Percentiles rank a stretch among this genome's conserved stretches.
phyloP scores from a whole-genome alignment of 257 asterid species.

The Gentiana straminea region DNA sequence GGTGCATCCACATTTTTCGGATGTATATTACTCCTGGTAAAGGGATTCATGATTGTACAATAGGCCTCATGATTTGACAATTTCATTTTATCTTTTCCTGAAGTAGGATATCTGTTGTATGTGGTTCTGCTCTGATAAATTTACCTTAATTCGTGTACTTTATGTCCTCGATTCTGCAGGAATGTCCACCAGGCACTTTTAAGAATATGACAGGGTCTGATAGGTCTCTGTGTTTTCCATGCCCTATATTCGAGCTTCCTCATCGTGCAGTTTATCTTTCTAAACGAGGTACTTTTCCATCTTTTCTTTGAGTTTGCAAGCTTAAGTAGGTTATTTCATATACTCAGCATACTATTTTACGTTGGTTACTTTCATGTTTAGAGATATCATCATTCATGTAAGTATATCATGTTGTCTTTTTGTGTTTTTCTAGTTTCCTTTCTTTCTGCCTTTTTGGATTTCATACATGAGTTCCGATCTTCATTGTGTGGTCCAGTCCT shows the following conservation, averaged over 20 bases:
- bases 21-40: not conserved
- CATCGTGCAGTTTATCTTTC: slow-evolving; percentile 62
- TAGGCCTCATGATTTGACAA: too few species aligned
- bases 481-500: too few species aligned
- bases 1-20: not conserved
- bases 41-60: too few species aligned
- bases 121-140: not conserved
- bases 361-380: too few species aligned
- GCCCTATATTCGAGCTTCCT: slow-evolving; percentile 79
- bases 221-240: slow-evolving; percentile 62
- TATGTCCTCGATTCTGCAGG: slow-evolving; percentile 41
- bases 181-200: slow-evolving; percentile 86
- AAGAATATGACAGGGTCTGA: slow-evolving; percentile 92
- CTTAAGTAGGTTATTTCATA: too few species aligned
- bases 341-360: too few species aligned
- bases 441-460: too few species aligned
- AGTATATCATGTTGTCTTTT: too few species aligned
- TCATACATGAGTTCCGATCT: too few species aligned
- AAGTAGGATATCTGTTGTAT: not conserved
- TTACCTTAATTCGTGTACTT: slow-evolving; percentile 1
- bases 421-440: too few species aligned
- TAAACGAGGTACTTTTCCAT: slow-evolving; percentile 62
- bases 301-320: not conserved
- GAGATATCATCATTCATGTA: too few species aligned
- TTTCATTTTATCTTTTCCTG: too few species aligned